Conservation (phyloP, 202 grass and related monocot genomes). For the Musa balbisiana region DNA sequence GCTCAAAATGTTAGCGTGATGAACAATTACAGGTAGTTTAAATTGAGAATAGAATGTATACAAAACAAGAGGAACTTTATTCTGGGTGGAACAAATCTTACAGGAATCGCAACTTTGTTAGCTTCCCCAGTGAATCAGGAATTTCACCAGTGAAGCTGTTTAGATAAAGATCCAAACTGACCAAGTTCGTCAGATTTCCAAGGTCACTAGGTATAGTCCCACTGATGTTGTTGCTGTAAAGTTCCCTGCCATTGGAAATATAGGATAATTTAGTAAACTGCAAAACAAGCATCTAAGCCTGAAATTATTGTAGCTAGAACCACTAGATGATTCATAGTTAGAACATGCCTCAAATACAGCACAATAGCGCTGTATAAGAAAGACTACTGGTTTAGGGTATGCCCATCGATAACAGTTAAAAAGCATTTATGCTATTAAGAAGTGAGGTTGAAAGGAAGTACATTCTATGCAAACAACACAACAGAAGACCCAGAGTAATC, state of each 20-base stretch:
- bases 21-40: no score
- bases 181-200: slow-evolving; percentile 24
- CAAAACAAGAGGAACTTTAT: neutral
- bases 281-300: neutral
- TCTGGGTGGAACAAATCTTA: slow-evolving; percentile 31
- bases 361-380: no score
- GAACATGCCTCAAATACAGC: neutral
- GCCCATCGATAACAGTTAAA: no score
- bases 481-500: no score
- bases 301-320: neutral
- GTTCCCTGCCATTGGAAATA: slow-evolving; percentile 52
- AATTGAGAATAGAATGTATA: no score
- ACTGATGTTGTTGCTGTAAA: slow-evolving; percentile 34
- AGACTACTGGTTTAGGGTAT: no score
- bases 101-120: slow-evolving; percentile 55
- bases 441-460: no score
- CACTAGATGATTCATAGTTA: neutral
- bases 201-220: slow-evolving; percentile 24
- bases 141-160: slow-evolving; percentile 22
- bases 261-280: slow-evolving; percentile 13
- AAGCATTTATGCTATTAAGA: no score
- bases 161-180: slow-evolving; percentile 1
- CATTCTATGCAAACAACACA: no score
- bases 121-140: slow-evolving; percentile 20
- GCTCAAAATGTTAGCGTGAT: no score